These are phyloP conservation scores for Naganishia friedmannii DNA, from an alignment of 768 basidiomycete species.

Conservation along the genomic window DNA sequence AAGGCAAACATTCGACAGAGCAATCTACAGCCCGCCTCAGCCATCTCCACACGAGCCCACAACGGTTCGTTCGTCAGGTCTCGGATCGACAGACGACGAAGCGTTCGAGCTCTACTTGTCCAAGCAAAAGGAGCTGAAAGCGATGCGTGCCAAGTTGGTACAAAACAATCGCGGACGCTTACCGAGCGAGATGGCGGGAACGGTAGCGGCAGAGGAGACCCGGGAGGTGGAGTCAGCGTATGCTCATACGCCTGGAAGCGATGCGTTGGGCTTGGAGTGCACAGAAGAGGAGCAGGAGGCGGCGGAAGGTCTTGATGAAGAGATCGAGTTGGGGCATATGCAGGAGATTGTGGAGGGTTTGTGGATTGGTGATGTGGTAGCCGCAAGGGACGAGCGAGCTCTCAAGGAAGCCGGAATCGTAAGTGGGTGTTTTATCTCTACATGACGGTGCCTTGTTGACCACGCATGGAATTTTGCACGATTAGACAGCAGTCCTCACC, in stretches of 20 bases:
- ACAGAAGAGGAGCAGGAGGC: not conserved
- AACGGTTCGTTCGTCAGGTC: slow-evolving; percentile 1
- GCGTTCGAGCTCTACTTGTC: slow-evolving; percentile 18
- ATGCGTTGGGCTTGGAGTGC: not conserved
- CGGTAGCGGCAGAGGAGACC: not conserved
- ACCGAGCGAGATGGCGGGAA: not conserved
- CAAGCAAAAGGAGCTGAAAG: slow-evolving; percentile 7
- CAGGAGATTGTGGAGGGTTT: slow-evolving; percentile 74
- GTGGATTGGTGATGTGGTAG: slow-evolving; percentile 79
- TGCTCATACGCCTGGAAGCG: not conserved
- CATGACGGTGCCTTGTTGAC: slow-evolving; percentile 56
- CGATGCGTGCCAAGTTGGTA: not conserved
- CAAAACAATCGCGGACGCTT: not conserved
- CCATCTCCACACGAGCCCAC: not conserved
- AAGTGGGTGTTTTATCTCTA: slow-evolving; percentile 64
- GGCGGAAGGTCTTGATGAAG: slow-evolving; percentile 60
- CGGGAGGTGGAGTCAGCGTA: not conserved
- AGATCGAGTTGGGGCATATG: slow-evolving; percentile 77
- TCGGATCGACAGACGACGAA: slow-evolving; percentile 20
- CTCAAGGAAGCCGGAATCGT: slow-evolving; percentile 69
- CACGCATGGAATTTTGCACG: no score
- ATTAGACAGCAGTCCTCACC: slow-evolving; percentile 75
- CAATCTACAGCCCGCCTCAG: no score
- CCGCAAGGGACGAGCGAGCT: slow-evolving; percentile 63
- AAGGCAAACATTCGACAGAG: no score